Evolutionary conservation across 176 grass and related monocot genomes (phyloP), one percentile per base, ranked within the genome.

Genomic region (barley (Hordeum vulgare)): DNA sequence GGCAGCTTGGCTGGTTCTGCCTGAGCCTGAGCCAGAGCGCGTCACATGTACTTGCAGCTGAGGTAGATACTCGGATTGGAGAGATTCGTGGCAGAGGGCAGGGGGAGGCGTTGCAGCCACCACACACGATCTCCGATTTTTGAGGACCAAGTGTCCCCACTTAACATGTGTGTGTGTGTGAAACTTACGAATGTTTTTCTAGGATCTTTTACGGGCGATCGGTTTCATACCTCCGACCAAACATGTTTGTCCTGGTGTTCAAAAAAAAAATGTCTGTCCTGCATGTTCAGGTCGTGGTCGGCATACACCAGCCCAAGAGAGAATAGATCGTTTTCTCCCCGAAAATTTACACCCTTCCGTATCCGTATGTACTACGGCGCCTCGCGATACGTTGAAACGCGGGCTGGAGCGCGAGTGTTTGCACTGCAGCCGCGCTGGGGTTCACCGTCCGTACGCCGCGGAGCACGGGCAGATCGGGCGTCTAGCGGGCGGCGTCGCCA

Each of bases 391-490:
- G 18, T 39, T 39, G 21, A 40, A 69, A 39, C 37, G 39, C 35
- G 39, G 36, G 66, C 34, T 23, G 66, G 10, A 41, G 66, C 36
- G 23, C 21, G 1, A 25, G 21, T 1, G 21, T 12, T 5, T 24
- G 66, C 18, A 67, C 41, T 47, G 44, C 5, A 41, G 21, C 34
- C 34, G 20, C 66, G 13, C 23, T 0, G 70, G 40, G 41, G 25
- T 51, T 51, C 69, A 21, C 9, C 25, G 68, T 8, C 58, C 70
- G 70, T 9, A 10, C 58, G 27, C 61, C 76, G 57, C 21, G 54
- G 54, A 45, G 76, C 31, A 72, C 84, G 84, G 84, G 76, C 84
- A 64, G 23, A 80, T 86, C 21, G 76, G 53, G 69, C 23, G 24
- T 18, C 69, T 44, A 72, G 69, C 65, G 14, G 36, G 36, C 67